Evolutionary conservation across 352 stramenopile species (phyloP).

Genomic region (Paralagenidium karlingii): DNA sequence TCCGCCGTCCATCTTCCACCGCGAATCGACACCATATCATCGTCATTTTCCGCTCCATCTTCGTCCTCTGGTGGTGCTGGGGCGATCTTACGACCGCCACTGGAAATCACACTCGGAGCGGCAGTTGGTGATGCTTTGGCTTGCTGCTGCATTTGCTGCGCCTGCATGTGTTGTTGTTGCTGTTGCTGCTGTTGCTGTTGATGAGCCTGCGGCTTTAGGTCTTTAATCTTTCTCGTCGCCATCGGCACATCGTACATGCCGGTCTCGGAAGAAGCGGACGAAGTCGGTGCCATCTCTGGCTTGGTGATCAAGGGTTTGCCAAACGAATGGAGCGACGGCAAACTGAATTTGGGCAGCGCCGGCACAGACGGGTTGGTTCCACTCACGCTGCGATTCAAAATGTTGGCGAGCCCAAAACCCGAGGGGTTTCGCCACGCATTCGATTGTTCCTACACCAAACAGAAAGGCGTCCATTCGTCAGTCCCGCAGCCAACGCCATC

Average conservation of each 20-base stretch:
- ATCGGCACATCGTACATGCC: slow-evolving; percentile 1
- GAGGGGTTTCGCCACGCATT: slow-evolving; percentile 53
- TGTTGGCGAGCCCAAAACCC: slow-evolving; percentile 67
- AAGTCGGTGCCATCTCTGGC: slow-evolving; percentile 18
- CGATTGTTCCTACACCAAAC: too few relatives aligned
- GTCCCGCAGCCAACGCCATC: too few relatives aligned
- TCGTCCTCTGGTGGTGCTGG: too few relatives aligned
- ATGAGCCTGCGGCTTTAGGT: slow-evolving; percentile 13
- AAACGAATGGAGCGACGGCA: slow-evolving; percentile 68
- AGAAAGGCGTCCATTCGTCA: too few relatives aligned
- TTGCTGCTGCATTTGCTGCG: background rate
- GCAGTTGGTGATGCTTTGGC: slow-evolving; percentile 1
- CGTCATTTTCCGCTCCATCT: slow-evolving; percentile 34
- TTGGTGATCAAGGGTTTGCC: slow-evolving; percentile 48
- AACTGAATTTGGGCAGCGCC: slow-evolving; percentile 45
- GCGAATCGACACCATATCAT: slow-evolving; percentile 37
- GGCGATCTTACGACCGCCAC: too few relatives aligned
- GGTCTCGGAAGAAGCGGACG: slow-evolving; percentile 24
- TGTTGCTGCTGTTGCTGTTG: slow-evolving; percentile 15
- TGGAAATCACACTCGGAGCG: background rate
- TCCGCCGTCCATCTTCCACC: slow-evolving; percentile 75
- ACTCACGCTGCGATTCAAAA: slow-evolving; percentile 41
- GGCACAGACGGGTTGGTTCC: background rate
- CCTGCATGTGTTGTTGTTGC: slow-evolving; percentile 1
- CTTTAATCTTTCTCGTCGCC: slow-evolving; percentile 12